Base-by-base conservation (phyloP, 805 yeast species). In the Ogataea pilisensis region DNA sequence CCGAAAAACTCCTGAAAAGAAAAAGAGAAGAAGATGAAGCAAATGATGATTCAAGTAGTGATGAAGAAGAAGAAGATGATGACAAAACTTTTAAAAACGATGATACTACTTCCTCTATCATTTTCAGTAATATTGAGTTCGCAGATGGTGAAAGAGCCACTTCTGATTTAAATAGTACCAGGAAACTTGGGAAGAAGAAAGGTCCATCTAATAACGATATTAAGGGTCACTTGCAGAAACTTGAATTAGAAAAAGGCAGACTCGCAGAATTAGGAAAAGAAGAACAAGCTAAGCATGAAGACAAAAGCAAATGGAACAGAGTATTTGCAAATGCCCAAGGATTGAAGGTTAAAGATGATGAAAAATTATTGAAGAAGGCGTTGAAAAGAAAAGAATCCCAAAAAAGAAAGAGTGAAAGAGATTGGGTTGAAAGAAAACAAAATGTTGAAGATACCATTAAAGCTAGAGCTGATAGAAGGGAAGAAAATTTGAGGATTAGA, bases 371-470 rank as follows among this genome's bases (percentile, higher is more conserved):
- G 63, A 83, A 82, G 55, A 91, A 87, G 62, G 86, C 97, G 2
- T 64, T 91, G 46, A 89, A 85, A 68, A 75, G 85, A 53, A 86
- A 88, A 59, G 91, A 87, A 53, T 79, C 85, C 46, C 74, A 75
- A 57, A 93, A 93, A 70, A 76, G 85, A 57, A 86, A 82, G 69
- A 83, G 95, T 43, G 95, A 88, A 55, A 69, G 78, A 38, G 95
- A 91, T 63, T 93, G 99, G 99, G 75, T 69, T 49, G 97, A 91
- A 38, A 78, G 99, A 50, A 82, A 85, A 60, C 85, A 82, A 53
- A 74, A 74, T 28, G 96, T 93, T 12, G 77, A 78, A 43, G 85
- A 82, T 51, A 80, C 82, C 29, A 81, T 85, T 38, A 73, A 80
- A 35, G 85, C 82, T 14, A 83, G 84, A 55, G 80, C 76, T 48